Evolutionary conservation across 768 basidiomycete species (phyloP).

Genomic region (Leccinum sublutescens): DNA sequence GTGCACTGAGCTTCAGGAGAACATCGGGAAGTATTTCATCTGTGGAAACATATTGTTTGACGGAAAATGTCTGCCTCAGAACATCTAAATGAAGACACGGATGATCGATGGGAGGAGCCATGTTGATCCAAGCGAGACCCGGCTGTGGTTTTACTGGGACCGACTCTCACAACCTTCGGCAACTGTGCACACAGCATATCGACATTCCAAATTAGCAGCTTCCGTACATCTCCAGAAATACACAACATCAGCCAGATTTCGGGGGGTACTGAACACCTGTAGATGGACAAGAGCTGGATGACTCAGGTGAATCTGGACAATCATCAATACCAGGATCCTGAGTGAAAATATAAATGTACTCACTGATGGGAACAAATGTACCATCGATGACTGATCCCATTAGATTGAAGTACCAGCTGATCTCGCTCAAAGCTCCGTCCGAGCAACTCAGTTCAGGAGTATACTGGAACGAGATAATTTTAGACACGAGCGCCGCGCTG

Average conservation of each 20-base stretch:
- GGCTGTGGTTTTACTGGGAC: not conserved
- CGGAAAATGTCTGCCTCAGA: slow-evolving; percentile 43
- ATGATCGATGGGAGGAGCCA: slow-evolving; percentile 47
- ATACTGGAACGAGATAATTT: slow-evolving; percentile 32
- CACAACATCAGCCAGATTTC: not conserved
- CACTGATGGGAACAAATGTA: slow-evolving; percentile 57
- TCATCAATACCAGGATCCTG: slow-evolving; percentile 1
- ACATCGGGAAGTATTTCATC: slow-evolving; percentile 31
- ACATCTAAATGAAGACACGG: slow-evolving; percentile 49
- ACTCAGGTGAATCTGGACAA: slow-evolving; percentile 45
- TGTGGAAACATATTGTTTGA: slow-evolving; percentile 39
- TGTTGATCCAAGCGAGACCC: slow-evolving; percentile 3
- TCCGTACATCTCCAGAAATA: not conserved
- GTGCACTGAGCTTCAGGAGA: slow-evolving; percentile 29
- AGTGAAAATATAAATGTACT: slow-evolving; percentile 12
- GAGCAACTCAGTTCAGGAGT: slow-evolving; percentile 51
- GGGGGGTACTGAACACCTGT: slow-evolving; percentile 57
- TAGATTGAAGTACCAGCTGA: slow-evolving; percentile 65
- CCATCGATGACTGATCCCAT: slow-evolving; percentile 70
- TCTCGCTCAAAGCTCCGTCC: slow-evolving; percentile 37
- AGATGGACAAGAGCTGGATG: slow-evolving; percentile 49
- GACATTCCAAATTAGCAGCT: not conserved
- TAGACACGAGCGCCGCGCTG: not conserved
- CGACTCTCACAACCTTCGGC: not conserved
- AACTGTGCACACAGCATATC: not conserved